A percentile compares a stretch with the other conserved stretches of the same genome.
Evolutionary conservation across 768 basidiomycete genomes (phyloP).

Genomic region (Pleurotus sapidus): DNA sequence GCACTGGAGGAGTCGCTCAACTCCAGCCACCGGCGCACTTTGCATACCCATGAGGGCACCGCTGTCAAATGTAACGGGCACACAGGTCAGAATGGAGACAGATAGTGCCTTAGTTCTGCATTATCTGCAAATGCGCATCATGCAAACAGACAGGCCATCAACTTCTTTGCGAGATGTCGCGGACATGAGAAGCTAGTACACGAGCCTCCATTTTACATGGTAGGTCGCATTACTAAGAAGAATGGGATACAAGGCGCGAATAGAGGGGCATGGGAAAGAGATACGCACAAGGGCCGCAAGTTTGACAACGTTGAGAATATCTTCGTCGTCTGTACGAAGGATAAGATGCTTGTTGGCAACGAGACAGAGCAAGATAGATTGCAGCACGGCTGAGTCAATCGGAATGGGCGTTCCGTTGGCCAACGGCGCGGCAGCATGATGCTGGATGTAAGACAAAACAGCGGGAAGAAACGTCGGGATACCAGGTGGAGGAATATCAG

Average conservation of each 20-base stretch:
- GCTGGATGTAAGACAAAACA: slow-evolving; percentile 43
- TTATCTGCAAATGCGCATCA: not conserved
- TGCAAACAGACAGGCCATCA: slow-evolving; percentile 6
- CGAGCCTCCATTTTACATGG: not conserved
- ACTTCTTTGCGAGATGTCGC: slow-evolving; percentile 4
- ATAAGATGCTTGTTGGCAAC: slow-evolving; percentile 63
- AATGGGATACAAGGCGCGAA: not conserved
- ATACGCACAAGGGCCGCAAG: slow-evolving; percentile 55
- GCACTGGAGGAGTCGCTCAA: not conserved
- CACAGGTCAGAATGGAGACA: too few relatives aligned
- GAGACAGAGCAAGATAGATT: slow-evolving; percentile 64
- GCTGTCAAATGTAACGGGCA: too few relatives aligned
- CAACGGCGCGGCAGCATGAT: slow-evolving; percentile 21
- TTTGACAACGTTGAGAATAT: slow-evolving; percentile 55
- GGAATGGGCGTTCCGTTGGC: slow-evolving; percentile 37
- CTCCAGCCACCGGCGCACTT: not conserved
- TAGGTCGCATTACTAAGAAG: not conserved
- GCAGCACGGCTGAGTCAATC: slow-evolving; percentile 62
- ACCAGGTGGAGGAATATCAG: slow-evolving; percentile 34
- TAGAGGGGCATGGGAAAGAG: not conserved
- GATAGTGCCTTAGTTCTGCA: not conserved
- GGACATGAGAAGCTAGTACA: not conserved
- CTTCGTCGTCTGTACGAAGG: slow-evolving; percentile 63
- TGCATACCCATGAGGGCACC: not conserved
- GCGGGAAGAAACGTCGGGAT: slow-evolving; percentile 47